A percentile compares a stretch with the other conserved stretches of the same genome.
Conservation (phyloP, 1,284 basidiomycete species). For the Mycena sp. region DNA sequence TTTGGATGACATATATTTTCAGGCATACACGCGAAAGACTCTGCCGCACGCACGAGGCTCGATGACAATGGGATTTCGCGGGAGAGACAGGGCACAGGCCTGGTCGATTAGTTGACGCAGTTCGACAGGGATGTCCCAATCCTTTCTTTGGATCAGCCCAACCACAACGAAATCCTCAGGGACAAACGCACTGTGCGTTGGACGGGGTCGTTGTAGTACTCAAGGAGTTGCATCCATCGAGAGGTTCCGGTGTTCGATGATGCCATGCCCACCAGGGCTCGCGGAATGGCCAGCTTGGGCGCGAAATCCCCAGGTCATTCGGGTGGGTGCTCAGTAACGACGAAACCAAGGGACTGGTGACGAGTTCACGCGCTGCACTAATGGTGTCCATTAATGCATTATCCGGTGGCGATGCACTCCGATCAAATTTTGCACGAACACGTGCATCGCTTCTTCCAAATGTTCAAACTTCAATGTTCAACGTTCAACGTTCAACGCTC, state of each 20-base stretch:
- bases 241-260: background rate
- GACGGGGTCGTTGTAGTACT: conserved; percentile 19
- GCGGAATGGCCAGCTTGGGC: conserved; percentile 4
- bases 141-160: background rate
- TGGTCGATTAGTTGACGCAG: conserved; percentile 22
- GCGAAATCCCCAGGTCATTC: conserved; percentile 16
- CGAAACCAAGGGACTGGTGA: conserved; percentile 17
- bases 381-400: conserved; percentile 14
- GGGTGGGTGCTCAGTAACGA: conserved; percentile 20
- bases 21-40: too few relatives aligned
- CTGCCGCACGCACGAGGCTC: conserved; percentile 10
- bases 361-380: conserved; percentile 1
- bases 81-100: conserved; percentile 9
- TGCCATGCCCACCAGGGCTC: conserved; percentile 27
- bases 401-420: too few relatives aligned
- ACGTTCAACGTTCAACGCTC: too few relatives aligned
- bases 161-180: background rate
- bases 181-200: conserved; percentile 6
- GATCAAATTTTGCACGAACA: too few relatives aligned
- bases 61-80: conserved; percentile 9
- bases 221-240: conserved; percentile 23
- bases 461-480: too few relatives aligned
- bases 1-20: background rate
- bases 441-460: too few relatives aligned
- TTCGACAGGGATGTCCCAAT: conserved; percentile 18